Evolutionary conservation across 208 protist species (phyloP).

Genomic region (Crithidia mellificae): DNA sequence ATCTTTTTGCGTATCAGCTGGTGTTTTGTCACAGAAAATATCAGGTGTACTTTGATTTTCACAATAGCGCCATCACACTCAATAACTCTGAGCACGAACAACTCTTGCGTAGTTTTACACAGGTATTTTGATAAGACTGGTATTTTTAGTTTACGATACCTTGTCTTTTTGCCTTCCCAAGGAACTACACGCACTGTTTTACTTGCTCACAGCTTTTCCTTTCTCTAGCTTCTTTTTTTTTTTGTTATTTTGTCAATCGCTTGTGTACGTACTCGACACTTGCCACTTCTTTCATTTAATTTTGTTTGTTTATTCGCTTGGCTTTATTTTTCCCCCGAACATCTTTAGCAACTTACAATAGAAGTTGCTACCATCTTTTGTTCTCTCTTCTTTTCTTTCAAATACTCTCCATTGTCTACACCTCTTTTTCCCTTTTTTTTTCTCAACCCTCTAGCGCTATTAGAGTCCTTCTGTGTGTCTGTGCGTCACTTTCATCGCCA

Average conservation of each 20-base stretch:
- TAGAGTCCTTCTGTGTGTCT: conserved; percentile 4
- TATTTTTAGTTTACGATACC: too few relatives aligned
- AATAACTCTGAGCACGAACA: neutral
- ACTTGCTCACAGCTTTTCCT: conserved; percentile 8
- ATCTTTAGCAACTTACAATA: conserved; percentile 9
- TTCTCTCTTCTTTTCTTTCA: neutral
- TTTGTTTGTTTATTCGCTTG: conserved; percentile 1
- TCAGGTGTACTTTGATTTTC: conserved; percentile 1
- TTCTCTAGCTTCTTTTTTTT: conserved; percentile 18
- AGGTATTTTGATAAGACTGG: too few relatives aligned
- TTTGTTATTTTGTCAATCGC: conserved; percentile 1
- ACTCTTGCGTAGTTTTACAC: too few relatives aligned
- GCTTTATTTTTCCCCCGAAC: too few relatives aligned
- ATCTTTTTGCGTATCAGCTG: neutral
- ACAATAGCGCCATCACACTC: neutral
- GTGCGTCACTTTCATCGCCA: neutral
- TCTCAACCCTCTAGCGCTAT: neutral
- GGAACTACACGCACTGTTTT: neutral
- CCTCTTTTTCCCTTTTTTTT: neutral
- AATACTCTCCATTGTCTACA: neutral
- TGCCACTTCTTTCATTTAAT: conserved; percentile 12
- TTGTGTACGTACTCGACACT: conserved; percentile 17
- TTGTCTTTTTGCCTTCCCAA: too few relatives aligned
- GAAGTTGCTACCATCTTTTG: neutral
- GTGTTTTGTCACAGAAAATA: neutral